phyloP scores from a whole-genome alignment of 768 basidiomycete genomes.

The Chalciporus pseudorubinellus region DNA sequence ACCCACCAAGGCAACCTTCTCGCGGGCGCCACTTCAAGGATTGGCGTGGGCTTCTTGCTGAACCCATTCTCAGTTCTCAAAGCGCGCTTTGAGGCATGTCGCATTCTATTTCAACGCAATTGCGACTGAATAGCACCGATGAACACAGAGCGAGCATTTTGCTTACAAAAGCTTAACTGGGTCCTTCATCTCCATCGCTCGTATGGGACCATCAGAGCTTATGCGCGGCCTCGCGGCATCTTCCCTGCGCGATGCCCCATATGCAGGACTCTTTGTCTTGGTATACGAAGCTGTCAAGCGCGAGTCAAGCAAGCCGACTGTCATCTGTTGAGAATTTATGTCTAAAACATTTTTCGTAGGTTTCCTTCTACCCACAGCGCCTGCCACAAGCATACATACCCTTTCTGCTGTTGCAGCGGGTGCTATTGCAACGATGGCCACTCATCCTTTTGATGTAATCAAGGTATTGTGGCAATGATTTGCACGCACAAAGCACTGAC shows the following conservation, averaged over 20 bases:
- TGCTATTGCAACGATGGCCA: constrained; percentile 77
- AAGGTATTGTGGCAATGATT: constrained; percentile 52
- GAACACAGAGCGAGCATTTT: constrained; percentile 72
- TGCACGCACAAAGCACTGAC: constrained; percentile 1
- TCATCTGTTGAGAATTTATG: background rate
- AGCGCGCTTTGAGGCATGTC: constrained; percentile 81
- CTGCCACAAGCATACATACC: constrained; percentile 56
- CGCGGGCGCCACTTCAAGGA: constrained; percentile 80
- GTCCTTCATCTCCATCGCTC: constrained; percentile 57
- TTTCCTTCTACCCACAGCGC: constrained; percentile 39
- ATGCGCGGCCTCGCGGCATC: constrained; percentile 86
- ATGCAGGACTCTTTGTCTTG: constrained; percentile 86
- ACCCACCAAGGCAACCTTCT: constrained; percentile 79
- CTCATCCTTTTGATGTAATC: constrained; percentile 92
- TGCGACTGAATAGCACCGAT: background rate
- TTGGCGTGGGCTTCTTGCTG: constrained; percentile 76
- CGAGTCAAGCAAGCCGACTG: constrained; percentile 53
- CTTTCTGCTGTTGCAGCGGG: constrained; percentile 78
- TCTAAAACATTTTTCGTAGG: constrained; percentile 30
- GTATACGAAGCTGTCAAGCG: constrained; percentile 86
- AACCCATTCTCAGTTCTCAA: constrained; percentile 93
- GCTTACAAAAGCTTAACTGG: constrained; percentile 59
- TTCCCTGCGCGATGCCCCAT: constrained; percentile 90
- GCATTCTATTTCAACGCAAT: background rate
- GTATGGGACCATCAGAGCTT: constrained; percentile 76